Evolutionary conservation across 768 basidiomycete species (phyloP).

Genomic region (Pleurotus pulmonarius): DNA sequence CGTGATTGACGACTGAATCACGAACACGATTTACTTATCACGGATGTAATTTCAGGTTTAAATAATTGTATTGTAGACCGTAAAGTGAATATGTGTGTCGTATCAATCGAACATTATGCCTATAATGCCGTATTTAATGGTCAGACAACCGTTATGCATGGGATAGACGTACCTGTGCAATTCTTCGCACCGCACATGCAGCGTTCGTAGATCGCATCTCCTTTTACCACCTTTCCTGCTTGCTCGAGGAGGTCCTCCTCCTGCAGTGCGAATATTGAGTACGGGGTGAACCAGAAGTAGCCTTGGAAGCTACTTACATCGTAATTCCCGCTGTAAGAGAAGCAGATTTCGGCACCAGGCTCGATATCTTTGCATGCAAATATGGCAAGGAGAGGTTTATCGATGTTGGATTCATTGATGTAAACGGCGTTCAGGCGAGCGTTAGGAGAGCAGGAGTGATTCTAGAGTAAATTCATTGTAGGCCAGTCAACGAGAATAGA

Average conservation of each 20-base stretch:
- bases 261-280: neutral
- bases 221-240: slow-evolving; percentile 11
- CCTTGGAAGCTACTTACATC: slow-evolving; percentile 24
- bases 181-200: slow-evolving; percentile 51
- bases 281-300: too few relatives aligned
- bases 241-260: slow-evolving; percentile 9
- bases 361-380: slow-evolving; percentile 66
- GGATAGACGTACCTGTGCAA: slow-evolving; percentile 37
- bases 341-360: slow-evolving; percentile 68
- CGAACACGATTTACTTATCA: neutral
- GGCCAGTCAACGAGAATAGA: neutral
- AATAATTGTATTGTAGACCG: neutral
- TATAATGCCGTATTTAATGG: neutral
- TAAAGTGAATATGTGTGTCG: neutral
- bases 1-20: slow-evolving; percentile 35
- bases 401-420: slow-evolving; percentile 70
- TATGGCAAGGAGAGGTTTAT: slow-evolving; percentile 64
- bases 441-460: slow-evolving; percentile 91
- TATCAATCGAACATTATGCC: slow-evolving; percentile 8
- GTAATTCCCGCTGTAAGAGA: slow-evolving; percentile 64
- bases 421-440: slow-evolving; percentile 68
- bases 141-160: neutral
- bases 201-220: slow-evolving; percentile 41
- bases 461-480: slow-evolving; percentile 38
- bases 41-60: neutral